Conservation (phyloP, 495 filamentous ascomycete genomes). For the Lasiosphaeriaceae sp. region DNA sequence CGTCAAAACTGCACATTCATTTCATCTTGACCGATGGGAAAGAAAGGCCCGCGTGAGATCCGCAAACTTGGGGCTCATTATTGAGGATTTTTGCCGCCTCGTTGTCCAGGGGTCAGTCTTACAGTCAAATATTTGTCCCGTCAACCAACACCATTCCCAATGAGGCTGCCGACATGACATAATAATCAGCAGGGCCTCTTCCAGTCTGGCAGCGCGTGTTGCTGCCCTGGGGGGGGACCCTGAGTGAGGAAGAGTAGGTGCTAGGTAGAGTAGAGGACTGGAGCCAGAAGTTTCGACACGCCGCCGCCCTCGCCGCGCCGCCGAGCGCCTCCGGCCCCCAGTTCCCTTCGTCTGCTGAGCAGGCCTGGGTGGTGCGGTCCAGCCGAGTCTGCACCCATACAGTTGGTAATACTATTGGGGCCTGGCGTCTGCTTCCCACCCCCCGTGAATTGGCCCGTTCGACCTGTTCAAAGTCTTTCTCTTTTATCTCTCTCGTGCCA, state of each 20-base stretch:
- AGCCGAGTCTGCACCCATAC: background rate
- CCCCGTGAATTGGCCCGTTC: background rate
- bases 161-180: background rate
- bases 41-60: background rate
- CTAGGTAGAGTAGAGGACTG: background rate
- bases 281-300: slow-evolving; percentile 1
- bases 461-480: background rate
- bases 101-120: background rate
- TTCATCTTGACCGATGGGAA: too few relatives aligned
- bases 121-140: background rate
- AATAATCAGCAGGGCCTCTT: background rate
- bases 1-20: too few relatives aligned
- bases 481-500: background rate
- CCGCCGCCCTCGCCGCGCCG: background rate
- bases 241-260: too few relatives aligned
- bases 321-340: background rate
- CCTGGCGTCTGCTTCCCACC: background rate
- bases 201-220: too few relatives aligned
- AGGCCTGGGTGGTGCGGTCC: background rate
- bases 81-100: slow-evolving; percentile 1
- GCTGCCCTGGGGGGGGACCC: too few relatives aligned
- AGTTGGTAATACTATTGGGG: background rate
- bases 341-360: background rate
- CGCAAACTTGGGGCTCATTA: background rate
- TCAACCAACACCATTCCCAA: background rate